These are phyloP conservation scores for Zopfochytrium polystomum DNA, from an alignment of 371 early-diverging fungal species.

Conservation along the genomic window DNA sequence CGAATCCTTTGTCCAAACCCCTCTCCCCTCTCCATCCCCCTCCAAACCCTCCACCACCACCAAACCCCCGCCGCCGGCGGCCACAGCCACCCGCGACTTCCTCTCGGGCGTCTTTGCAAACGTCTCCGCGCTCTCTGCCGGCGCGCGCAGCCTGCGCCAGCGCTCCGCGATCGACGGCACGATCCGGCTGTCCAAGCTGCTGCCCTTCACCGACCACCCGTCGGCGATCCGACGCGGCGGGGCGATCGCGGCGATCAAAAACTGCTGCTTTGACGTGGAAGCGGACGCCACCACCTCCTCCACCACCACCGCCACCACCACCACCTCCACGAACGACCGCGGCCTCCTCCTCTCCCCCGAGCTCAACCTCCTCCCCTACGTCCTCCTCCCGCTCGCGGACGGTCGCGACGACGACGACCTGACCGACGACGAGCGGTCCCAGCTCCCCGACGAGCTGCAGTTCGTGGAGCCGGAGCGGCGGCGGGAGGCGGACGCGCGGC, in stretches of 20 bases:
- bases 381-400: slow-evolving; percentile 84
- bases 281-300: slow-evolving; percentile 8
- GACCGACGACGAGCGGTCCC: slow-evolving; percentile 65
- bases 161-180: slow-evolving; percentile 32
- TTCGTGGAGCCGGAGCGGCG: slow-evolving; percentile 76
- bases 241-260: slow-evolving; percentile 76
- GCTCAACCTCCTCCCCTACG: slow-evolving; percentile 77
- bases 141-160: slow-evolving; percentile 64
- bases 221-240: slow-evolving; percentile 85
- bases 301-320: too few relatives aligned
- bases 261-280: slow-evolving; percentile 78
- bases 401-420: slow-evolving; percentile 91
- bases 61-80: slow-evolving; percentile 38
- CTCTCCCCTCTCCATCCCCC: too few relatives aligned
- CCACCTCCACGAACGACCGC: too few relatives aligned
- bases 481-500: slow-evolving; percentile 75
- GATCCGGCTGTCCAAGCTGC: slow-evolving; percentile 76
- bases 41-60: slow-evolving; percentile 57
- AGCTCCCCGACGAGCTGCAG: slow-evolving; percentile 90
- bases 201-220: slow-evolving; percentile 80
- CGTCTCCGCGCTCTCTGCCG: slow-evolving; percentile 56
- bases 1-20: slow-evolving; percentile 65
- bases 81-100: slow-evolving; percentile 76
- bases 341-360: slow-evolving; percentile 59
- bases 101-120: slow-evolving; percentile 92